A percentile compares a stretch with the other conserved stretches of the same genome.
phyloP scores from a whole-genome alignment of 2,329 filamentous ascomycete genomes.

The Pleomassaria siparia region DNA sequence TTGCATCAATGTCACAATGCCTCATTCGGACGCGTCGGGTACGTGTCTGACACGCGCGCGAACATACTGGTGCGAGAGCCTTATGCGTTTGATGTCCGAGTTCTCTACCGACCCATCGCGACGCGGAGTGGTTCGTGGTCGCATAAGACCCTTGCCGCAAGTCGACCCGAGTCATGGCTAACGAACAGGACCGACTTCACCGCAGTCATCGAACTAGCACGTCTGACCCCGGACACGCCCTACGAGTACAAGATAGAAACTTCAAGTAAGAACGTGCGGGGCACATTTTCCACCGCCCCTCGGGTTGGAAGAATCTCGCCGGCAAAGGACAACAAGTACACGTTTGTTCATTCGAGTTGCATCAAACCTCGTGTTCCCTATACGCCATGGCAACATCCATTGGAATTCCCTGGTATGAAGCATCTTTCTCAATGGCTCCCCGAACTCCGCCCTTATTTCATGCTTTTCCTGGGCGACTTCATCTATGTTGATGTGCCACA shows the following conservation, averaged over 20 bases:
- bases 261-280: slow-evolving; percentile 78
- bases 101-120: slow-evolving; percentile 35
- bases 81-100: slow-evolving; percentile 65
- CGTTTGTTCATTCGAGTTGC: slow-evolving; percentile 90
- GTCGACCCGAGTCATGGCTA: slow-evolving; percentile 52
- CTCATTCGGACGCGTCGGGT: slow-evolving; percentile 84
- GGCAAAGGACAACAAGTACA: slow-evolving; percentile 69
- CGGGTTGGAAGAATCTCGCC: slow-evolving; percentile 62
- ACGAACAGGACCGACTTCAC: slow-evolving; percentile 83
- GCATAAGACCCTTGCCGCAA: slow-evolving; percentile 31
- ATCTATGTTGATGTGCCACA: slow-evolving; percentile 89
- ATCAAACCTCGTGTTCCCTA: slow-evolving; percentile 92
- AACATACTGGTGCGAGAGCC: slow-evolving; percentile 85
- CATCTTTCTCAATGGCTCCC: slow-evolving; percentile 74
- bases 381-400: slow-evolving; percentile 75
- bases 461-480: slow-evolving; percentile 78
- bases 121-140: slow-evolving; percentile 30
- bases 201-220: slow-evolving; percentile 64
- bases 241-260: slow-evolving; percentile 75
- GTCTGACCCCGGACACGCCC: slow-evolving; percentile 68
- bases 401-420: slow-evolving; percentile 78
- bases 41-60: slow-evolving; percentile 78
- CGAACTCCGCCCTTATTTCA: slow-evolving; percentile 70
- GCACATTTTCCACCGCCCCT: slow-evolving; percentile 78
- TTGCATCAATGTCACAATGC: slow-evolving; percentile 72